Conservation (phyloP, 2,329 filamentous ascomycete genomes). For the Whalleya microplaca region DNA sequence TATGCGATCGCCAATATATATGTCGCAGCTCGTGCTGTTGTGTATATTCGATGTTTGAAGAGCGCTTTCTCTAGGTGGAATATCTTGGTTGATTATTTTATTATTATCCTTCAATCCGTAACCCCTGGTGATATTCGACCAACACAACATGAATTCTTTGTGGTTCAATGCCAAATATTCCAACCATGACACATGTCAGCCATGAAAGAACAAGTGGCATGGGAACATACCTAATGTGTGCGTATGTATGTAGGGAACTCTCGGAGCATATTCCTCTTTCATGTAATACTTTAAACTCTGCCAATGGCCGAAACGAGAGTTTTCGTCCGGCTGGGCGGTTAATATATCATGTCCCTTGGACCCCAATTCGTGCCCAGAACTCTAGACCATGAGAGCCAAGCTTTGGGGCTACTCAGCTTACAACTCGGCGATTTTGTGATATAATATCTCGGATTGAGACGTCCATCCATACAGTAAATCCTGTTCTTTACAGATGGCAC, state of each 20-base stretch:
- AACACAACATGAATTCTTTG: neutral
- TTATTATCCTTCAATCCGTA: too few relatives aligned
- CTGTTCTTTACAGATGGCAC: constrained; percentile 13
- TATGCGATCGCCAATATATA: too few relatives aligned
- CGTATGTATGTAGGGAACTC: neutral
- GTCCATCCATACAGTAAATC: neutral
- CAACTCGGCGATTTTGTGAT: neutral
- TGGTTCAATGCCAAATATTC: neutral
- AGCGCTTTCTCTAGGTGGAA: too few relatives aligned
- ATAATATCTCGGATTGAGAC: too few relatives aligned
- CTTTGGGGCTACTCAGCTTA: constrained; percentile 4
- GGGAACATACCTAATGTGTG: neutral
- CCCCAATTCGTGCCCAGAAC: constrained; percentile 13
- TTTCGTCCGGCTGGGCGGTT: constrained; percentile 25
- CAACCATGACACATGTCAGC: neutral
- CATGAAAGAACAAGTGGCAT: neutral
- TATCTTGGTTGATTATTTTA: too few relatives aligned
- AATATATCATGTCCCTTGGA: constrained; percentile 24
- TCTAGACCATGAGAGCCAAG: constrained; percentile 5
- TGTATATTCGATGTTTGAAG: too few relatives aligned
- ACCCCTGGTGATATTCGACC: too few relatives aligned
- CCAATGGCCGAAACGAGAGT: constrained; percentile 20
- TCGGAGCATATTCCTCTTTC: neutral
- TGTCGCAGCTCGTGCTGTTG: too few relatives aligned
- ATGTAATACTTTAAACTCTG: neutral